phyloP scores from a whole-genome alignment of 177 flowering plant genomes.

The Tripterygium wilfordii region DNA sequence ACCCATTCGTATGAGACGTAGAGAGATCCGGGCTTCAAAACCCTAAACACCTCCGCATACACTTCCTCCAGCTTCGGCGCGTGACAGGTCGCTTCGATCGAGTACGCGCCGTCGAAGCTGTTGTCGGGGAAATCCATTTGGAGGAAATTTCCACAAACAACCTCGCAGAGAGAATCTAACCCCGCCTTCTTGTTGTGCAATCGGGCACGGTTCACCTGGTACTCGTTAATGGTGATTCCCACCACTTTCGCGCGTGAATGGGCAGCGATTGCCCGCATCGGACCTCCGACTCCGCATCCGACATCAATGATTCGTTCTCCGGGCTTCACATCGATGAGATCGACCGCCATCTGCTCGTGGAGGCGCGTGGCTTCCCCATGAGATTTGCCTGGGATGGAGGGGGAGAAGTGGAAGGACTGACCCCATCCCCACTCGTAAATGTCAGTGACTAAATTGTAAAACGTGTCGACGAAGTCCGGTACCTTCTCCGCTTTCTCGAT shows the following conservation, averaged over 20 bases:
- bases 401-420: constrained; percentile 88
- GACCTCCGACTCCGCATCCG: constrained; percentile 95
- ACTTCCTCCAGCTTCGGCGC: constrained; percentile 87
- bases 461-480: constrained; percentile 86
- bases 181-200: constrained; percentile 80
- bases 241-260: constrained; percentile 66
- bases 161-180: constrained; percentile 68
- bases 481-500: constrained; percentile 75
- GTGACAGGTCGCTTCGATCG: constrained; percentile 92
- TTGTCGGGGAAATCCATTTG: constrained; percentile 65
- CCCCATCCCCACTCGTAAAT: constrained; percentile 99
- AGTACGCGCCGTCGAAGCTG: constrained; percentile 82
- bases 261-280: constrained; percentile 88
- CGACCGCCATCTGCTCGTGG: constrained; percentile 85
- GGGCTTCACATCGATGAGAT: constrained; percentile 52
- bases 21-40: constrained; percentile 73
- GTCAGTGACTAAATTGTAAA: constrained; percentile 91
- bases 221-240: constrained; percentile 93
- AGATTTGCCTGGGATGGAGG: constrained; percentile 66
- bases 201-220: constrained; percentile 73
- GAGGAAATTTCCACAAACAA: constrained; percentile 81
- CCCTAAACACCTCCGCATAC: constrained; percentile 75
- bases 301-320: constrained; percentile 64
- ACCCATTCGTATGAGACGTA: constrained; percentile 95
- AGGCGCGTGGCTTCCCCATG: constrained; percentile 72